A percentile compares a stretch with the other conserved stretches of the same genome.
These are phyloP conservation scores for Leishmania martiniquensis DNA, from an alignment of 208 protist genomes.

Conservation along the genomic window DNA sequence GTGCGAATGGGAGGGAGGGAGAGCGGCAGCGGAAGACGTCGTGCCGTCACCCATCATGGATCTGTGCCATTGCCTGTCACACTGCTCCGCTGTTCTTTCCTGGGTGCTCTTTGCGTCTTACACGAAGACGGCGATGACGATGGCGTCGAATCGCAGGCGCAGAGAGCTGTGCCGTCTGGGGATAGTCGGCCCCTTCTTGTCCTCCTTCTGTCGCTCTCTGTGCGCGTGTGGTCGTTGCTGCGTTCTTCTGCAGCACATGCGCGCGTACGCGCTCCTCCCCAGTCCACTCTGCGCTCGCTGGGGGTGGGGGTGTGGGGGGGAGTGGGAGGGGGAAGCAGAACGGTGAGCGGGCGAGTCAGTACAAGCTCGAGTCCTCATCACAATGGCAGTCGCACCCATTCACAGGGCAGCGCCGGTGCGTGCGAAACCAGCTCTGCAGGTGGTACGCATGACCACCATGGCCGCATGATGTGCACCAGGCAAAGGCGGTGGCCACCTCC, in stretches of 20 bases:
- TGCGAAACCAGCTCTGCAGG: constrained; percentile 78
- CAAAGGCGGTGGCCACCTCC: constrained; percentile 40
- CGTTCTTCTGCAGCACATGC: not conserved
- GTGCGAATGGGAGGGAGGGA: not conserved
- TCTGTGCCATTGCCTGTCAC: not conserved
- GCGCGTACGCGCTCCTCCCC: not conserved
- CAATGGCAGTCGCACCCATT: constrained; percentile 82
- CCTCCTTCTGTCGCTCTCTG: not conserved
- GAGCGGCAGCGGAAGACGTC: not conserved
- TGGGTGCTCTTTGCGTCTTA: not conserved
- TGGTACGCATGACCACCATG: constrained; percentile 88
- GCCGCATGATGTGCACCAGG: constrained; percentile 79
- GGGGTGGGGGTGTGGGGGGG: too few species aligned
- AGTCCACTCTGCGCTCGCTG: not conserved
- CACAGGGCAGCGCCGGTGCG: constrained; percentile 72
- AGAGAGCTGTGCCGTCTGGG: not conserved
- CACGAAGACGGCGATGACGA: not conserved
- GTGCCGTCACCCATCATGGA: not conserved
- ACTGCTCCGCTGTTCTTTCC: not conserved
- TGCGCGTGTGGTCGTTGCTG: not conserved
- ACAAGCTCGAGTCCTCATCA: constrained; percentile 49
- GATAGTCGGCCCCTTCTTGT: not conserved
- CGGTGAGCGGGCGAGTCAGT: constrained; percentile 22
- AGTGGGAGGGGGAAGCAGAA: too few species aligned
- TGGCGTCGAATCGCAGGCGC: not conserved